Evolutionary conservation across 2,329 filamentous ascomycete species (phyloP), one percentile per base, ranked within the genome.

Genomic region (Fusarium neocosmosporiellum): DNA sequence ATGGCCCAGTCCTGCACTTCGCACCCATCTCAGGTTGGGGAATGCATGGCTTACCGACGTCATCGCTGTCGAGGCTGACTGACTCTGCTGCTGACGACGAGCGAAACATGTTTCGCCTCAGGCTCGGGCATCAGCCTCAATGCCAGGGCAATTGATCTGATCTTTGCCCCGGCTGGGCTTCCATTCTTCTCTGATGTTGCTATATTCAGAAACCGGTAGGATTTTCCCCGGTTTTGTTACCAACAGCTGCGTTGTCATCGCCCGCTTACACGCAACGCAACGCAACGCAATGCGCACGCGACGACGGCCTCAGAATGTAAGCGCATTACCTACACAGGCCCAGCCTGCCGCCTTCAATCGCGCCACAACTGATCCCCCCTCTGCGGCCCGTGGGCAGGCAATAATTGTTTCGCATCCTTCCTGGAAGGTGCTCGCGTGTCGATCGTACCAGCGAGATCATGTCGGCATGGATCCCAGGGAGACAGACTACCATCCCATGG

Each of bases 361-460:
- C 48, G 22, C 43, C 41, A 46, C 43, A 27, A 13, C 34, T 37
- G 27, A 11, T 48, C 27, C 39, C 43, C 43, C 37, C 43, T 55
- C 61, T 22, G 14, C 46, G 71, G 71, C 53, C 67, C 61, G 71
- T 73, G 71, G 60, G 53, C 24, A 41, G 41, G 33, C 54, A 24
- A 57, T 72, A 34, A 68, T 62, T 60, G 61, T 54, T 65, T 63
- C 31, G 50, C 33, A 63, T 73, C 41, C 20, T 63, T 33, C 66
- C 5, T 48, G 67, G 72, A 74, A 74, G 63, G 63, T 66, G 67
- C 69, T 74, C 67, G 73, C 70, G 71, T 69, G 69, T 62, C 55
- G 43, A 66, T 65, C 27, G 33, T 60, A 64, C 63, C 66, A 58
- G 22, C 39, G 22, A 67, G 24, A 57, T 70, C 48, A 64, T 46